Base-by-base conservation (phyloP, 1,139 yeast genomes). In the Geotrichum histeridarum region DNA sequence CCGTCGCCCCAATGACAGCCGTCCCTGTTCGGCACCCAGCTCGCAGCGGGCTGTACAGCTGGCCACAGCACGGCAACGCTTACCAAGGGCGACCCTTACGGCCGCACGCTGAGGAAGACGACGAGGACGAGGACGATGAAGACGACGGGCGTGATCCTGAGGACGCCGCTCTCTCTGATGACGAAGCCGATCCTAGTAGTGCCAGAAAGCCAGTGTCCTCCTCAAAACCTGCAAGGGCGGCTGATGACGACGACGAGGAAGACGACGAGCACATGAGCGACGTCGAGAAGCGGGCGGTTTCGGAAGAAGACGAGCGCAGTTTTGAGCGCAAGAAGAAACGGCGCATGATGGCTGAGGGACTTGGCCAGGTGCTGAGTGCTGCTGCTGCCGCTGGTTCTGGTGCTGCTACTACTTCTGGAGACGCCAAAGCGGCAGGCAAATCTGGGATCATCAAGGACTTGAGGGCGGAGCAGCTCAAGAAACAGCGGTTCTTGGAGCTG, bases 141-240 rank as follows among this genome's bases (percentile, higher is more conserved):
- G 64, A 57, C 42, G 63, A 60, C 38, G 65, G 56, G 27, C 53
- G 60, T 1, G 67, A 66, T 45, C 67, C 69, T 2, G 68, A 65
- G 47, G 67, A 64, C 48, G 65, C 64, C 4, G 68, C 69, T 8
- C 54, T 64, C 39, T 61, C 65, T 22, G 67, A 63, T 41, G 58
- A 55, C 46, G 67, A 63, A 35, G 51, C 55, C 32, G 56, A 39
- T 14, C 49, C 27, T n/a, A 53, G 22, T 41, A 42, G 22, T 50
- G 39, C 31, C 41, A 47, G 5, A 35, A 36, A 4, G 14, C 41
- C 43, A 2, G 14, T n/a, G 6, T 39, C 38, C 9, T 8, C 39
- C 15, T 37, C 39, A 1, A 39, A 39, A 8, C 31, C 31, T 32
- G 39, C n/a, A n/a, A 48, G 22, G 42, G 50, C 11, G 8, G 36